Conservation (phyloP, 2,329 filamentous ascomycete genomes). For the Metarhizium sp. region DNA sequence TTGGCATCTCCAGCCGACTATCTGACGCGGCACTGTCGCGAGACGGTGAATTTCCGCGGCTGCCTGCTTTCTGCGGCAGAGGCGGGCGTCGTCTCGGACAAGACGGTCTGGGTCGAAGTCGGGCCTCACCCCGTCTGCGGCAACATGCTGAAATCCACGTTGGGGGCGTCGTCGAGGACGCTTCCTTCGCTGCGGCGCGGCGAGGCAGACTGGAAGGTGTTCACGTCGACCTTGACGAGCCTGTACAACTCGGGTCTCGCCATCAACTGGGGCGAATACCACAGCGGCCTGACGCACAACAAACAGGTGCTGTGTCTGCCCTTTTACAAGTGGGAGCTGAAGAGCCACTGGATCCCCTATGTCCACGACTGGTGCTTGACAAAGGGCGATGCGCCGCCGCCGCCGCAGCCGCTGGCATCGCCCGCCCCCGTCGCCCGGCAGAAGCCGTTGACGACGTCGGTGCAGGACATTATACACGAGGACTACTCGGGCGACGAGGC, state of each 20-base stretch:
- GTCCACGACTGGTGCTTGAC: not conserved
- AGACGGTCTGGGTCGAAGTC: not conserved
- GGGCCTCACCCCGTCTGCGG: not conserved
- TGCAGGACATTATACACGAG: not conserved
- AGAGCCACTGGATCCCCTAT: not conserved
- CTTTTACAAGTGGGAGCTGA: not conserved
- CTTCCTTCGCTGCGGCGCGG: not conserved
- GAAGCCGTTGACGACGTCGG: not conserved
- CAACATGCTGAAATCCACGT: not conserved
- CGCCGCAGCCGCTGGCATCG: not conserved
- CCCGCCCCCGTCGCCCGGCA: no score
- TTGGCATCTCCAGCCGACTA: not conserved
- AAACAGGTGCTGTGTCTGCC: not conserved
- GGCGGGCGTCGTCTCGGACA: not conserved
- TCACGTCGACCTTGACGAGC: not conserved
- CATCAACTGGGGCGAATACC: not conserved
- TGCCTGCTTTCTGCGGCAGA: no score
- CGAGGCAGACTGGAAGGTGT: not conserved
- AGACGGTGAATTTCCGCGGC: not conserved
- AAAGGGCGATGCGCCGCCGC: not conserved
- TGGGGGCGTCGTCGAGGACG: not conserved
- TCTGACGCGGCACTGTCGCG: not conserved
- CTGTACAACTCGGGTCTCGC: not conserved
- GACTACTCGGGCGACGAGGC: no score
- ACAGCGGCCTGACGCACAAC: not conserved